Evolutionary conservation across 768 basidiomycete species (phyloP), one percentile per base, ranked within the genome.

Genomic region (Rhizopogon vulgaris): DNA sequence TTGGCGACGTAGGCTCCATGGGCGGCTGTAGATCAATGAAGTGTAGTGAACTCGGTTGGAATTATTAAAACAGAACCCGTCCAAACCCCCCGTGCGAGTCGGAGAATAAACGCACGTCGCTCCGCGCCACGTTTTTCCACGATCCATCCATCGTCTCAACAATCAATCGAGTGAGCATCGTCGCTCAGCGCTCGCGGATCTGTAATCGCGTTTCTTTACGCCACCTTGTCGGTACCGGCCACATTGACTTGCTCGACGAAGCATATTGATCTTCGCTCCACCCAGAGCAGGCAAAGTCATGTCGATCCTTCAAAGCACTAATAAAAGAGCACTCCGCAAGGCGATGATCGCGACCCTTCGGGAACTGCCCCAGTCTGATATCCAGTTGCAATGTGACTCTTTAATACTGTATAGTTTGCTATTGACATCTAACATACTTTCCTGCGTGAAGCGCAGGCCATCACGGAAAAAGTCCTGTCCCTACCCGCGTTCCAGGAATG

Each of bases 351-450:
- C 70, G 4, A 71, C 64, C 7, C 73, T 89, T 28, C 69, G 70
- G 32, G 65, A 65, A 32, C 60, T 89, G 11, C 62, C 78, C 0
- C 54, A 63, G 10, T 56, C 71, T 27, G 70, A 74, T 22, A 60
- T 87, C 28, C 73, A 82, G 53, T 70, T 73, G 50, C 87, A 90
- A 71, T 86, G 87, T 87, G 61, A 58, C 24, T 53, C 37, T 22
- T 15, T 17, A 37, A 45, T 30, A 15, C 32, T 24, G n/a, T 32
- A 25, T 3, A 38, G 6, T 38, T 36, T 46, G 48, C 41, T 34
- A 24, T 51, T 58, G 53, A 56, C 22, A 17, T 38, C 27, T 36
- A 22, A 47, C 37, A 46, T 25, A 41, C 36, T 52, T 52, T 28
- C 22, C 11, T 7, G 18, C 18, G 34, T 48, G 53, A 43, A 67